phyloP scores from a whole-genome alignment of 805 yeast species.

The Wickerhamiella hasegawae region DNA sequence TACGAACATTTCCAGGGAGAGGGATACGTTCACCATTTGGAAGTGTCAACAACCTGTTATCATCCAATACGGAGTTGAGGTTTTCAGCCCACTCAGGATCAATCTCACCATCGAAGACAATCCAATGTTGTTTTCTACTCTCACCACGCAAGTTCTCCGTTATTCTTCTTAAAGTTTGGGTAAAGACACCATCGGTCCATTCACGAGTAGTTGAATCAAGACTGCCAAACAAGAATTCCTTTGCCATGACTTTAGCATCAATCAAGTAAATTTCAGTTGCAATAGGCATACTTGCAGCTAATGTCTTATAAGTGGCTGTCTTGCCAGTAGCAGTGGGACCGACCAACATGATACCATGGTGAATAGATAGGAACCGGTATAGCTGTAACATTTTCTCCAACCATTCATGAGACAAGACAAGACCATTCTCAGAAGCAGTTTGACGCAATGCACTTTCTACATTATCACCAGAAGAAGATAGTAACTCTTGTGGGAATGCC shows the following conservation, averaged over 20 bases:
- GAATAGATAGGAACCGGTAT: conserved; percentile 39
- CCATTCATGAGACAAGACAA: conserved; percentile 28
- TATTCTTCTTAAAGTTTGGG: conserved; percentile 45
- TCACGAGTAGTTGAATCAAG: conserved; percentile 68
- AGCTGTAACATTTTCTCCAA: conserved; percentile 43
- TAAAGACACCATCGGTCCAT: conserved; percentile 82
- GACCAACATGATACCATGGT: conserved; percentile 68
- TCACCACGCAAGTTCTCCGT: conserved; percentile 45
- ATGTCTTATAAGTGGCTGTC: conserved; percentile 33
- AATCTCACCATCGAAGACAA: conserved; percentile 80
- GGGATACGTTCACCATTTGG: conserved; percentile 79
- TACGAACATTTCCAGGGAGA: conserved; percentile 43
- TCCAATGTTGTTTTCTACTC: conserved; percentile 40
- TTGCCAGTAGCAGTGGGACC: conserved; percentile 73
- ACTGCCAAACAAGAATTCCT: conserved; percentile 50
- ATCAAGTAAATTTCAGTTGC: conserved; percentile 32
- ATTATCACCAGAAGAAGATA: background rate
- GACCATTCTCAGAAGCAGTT: conserved; percentile 16
- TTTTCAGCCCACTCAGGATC: conserved; percentile 93
- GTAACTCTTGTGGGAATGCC: no score
- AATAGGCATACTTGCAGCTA: conserved; percentile 29
- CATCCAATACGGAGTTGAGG: conserved; percentile 80
- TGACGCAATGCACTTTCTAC: conserved; percentile 4
- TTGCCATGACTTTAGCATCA: conserved; percentile 63
- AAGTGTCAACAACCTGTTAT: conserved; percentile 61